Evolutionary conservation across 306 rosid species (phyloP).

Genomic region (Castanea sativa): DNA sequence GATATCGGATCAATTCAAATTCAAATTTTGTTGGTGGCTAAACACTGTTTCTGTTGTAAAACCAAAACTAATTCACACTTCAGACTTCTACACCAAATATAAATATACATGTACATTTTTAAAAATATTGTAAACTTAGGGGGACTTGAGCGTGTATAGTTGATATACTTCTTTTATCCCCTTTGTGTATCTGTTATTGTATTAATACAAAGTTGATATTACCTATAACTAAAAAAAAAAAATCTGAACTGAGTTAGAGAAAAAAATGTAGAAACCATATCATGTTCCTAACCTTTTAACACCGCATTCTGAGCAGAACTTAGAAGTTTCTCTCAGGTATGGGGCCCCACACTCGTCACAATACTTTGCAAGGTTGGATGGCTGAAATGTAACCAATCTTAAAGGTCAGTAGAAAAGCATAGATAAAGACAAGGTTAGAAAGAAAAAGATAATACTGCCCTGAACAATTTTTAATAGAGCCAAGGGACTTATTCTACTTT

Average conservation of each 20-base stretch:
- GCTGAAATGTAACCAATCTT: conserved; percentile 44
- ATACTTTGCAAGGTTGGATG: conserved; percentile 78
- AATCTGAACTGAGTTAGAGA: neutral
- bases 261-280: conserved; percentile 2
- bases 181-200: no score
- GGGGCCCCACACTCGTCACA: conserved; percentile 92
- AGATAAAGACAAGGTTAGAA: neutral
- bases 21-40: no score
- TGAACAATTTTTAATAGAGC: conserved; percentile 8
- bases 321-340: conserved; percentile 86
- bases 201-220: no score
- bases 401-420: neutral
- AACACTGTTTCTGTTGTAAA: no score
- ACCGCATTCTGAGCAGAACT: conserved; percentile 93
- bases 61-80: no score
- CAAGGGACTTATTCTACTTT: neutral
- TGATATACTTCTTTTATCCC: no score
- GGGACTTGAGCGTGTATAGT: no score
- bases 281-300: conserved; percentile 78
- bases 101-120: no score
- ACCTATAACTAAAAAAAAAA: neutral
- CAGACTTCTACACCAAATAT: no score
- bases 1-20: no score
- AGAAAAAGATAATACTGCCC: neutral
- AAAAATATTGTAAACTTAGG: no score